Evolutionary conservation across 257 asterid genomes (phyloP).

Genomic region (Mitragyna speciosa): DNA sequence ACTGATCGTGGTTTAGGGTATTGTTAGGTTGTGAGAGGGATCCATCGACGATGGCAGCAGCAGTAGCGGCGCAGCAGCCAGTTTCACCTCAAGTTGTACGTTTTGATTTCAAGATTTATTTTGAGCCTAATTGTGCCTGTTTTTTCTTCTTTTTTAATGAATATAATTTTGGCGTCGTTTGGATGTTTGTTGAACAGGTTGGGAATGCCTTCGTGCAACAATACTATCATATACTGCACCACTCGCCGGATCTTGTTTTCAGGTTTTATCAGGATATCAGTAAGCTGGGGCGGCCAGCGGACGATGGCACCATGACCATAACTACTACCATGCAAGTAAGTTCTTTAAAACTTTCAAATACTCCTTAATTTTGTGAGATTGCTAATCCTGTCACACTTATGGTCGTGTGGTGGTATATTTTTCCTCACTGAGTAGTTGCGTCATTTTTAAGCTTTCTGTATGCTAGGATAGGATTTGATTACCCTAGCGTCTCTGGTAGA

Average conservation of each 20-base stretch:
- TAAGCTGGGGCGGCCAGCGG: conserved; percentile 82
- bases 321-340: conserved; percentile 86
- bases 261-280: conserved; percentile 84
- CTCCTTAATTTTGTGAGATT: not conserved
- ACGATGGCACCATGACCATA: conserved; percentile 68
- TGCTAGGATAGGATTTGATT: not conserved
- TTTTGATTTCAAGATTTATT: conserved; percentile 5
- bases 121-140: not conserved
- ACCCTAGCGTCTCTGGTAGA: not conserved
- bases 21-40: conserved; percentile 35
- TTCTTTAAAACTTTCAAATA: not conserved
- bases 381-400: not conserved
- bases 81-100: conserved; percentile 73
- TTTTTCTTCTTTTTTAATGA: not conserved
- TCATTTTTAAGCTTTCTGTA: not conserved
- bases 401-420: not conserved
- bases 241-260: conserved; percentile 69
- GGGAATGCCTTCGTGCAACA: conserved; percentile 90
- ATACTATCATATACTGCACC: conserved; percentile 80
- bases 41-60: conserved; percentile 49
- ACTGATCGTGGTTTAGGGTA: conserved; percentile 6
- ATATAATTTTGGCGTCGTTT: not conserved
- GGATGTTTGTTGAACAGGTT: conserved; percentile 42
- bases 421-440: not conserved
- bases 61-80: conserved; percentile 36